Percentiles rank a stretch among this genome's conserved stretches.
Evolutionary conservation across 2,329 filamentous ascomycete species (phyloP).

Genomic region (Fusarium chaquense): DNA sequence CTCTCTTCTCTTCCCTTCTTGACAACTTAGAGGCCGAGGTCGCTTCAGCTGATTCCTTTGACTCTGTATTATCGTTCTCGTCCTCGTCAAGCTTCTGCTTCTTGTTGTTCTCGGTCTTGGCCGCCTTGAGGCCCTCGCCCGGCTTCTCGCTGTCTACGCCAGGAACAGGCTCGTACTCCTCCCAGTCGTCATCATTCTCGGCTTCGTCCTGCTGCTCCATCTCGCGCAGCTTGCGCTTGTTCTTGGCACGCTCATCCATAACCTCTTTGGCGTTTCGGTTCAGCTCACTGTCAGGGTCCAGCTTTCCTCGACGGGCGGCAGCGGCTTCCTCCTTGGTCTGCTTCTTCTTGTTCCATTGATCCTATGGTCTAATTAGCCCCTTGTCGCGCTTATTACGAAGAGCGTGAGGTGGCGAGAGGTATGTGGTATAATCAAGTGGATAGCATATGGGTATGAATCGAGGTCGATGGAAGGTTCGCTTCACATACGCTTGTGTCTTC

Average conservation of each 20-base stretch:
- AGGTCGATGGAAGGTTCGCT: slow-evolving; percentile 10
- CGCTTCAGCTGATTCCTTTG: slow-evolving; percentile 58
- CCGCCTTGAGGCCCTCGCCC: slow-evolving; percentile 70
- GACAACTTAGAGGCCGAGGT: slow-evolving; percentile 58
- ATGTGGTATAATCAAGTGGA: slow-evolving; percentile 13
- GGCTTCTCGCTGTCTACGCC: slow-evolving; percentile 72
- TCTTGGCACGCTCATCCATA: slow-evolving; percentile 81
- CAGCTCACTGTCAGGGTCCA: slow-evolving; percentile 85
- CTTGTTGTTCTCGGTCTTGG: slow-evolving; percentile 63
- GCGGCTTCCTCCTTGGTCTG: slow-evolving; percentile 91
- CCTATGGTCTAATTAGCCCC: slow-evolving; percentile 62
- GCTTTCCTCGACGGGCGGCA: slow-evolving; percentile 85
- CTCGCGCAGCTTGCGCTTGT: slow-evolving; percentile 83
- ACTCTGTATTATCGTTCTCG: slow-evolving; percentile 43
- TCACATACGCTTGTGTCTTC: slow-evolving; percentile 83
- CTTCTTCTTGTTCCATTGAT: slow-evolving; percentile 94
- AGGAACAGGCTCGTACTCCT: slow-evolving; percentile 59
- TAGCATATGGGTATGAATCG: slow-evolving; percentile 13
- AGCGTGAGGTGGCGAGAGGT: neutral
- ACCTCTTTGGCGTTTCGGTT: slow-evolving; percentile 91
- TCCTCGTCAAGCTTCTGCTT: slow-evolving; percentile 61
- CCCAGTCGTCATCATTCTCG: slow-evolving; percentile 60
- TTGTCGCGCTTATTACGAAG: neutral
- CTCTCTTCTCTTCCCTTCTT: slow-evolving; percentile 67
- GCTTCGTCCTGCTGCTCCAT: slow-evolving; percentile 63